These are phyloP conservation scores for Pyrus pyrifolia DNA, from an alignment of 306 rosid genomes.

Conservation along the genomic window DNA sequence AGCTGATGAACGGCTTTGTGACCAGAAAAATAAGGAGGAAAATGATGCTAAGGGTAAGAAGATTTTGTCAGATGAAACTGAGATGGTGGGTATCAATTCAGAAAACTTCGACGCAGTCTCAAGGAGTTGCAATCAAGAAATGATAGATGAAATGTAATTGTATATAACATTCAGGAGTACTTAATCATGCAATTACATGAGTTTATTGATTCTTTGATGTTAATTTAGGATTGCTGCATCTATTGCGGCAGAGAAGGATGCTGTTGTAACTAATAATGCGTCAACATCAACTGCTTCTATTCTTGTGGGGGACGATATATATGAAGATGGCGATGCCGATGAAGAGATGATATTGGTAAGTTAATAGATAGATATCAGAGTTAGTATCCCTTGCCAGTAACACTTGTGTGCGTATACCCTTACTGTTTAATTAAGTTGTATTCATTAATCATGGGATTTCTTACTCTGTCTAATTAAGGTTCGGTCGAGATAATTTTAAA, in stretches of 20 bases:
- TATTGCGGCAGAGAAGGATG: constrained; percentile 61
- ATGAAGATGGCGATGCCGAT: constrained; percentile 35
- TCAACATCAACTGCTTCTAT: constrained; percentile 28
- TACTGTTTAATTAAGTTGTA: not conserved
- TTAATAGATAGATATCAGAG: not conserved
- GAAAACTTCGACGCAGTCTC: constrained; percentile 5
- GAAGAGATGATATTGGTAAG: constrained; percentile 71
- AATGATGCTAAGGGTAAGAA: constrained; percentile 24
- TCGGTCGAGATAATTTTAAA: not conserved
- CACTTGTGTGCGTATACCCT: not conserved
- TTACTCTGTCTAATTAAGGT: not conserved
- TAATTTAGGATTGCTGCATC: constrained; percentile 87
- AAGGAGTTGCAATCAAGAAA: constrained; percentile 44
- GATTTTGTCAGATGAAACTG: constrained; percentile 12
- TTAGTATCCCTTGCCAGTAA: not conserved
- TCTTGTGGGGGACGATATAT: constrained; percentile 36
- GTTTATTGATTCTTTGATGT: constrained; percentile 4
- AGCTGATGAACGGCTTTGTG: constrained; percentile 6
- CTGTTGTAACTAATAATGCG: constrained; percentile 24
- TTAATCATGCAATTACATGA: constrained; percentile 15
- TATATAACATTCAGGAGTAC: constrained; percentile 10
- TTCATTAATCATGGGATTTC: not conserved
- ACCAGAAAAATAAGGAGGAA: constrained; percentile 16
- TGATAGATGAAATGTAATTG: constrained; percentile 68
- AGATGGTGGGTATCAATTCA: constrained; percentile 8